Percentiles rank a stretch among this genome's conserved stretches.
Conservation (phyloP, 768 basidiomycete genomes). For the Mycena rebaudengoi region DNA sequence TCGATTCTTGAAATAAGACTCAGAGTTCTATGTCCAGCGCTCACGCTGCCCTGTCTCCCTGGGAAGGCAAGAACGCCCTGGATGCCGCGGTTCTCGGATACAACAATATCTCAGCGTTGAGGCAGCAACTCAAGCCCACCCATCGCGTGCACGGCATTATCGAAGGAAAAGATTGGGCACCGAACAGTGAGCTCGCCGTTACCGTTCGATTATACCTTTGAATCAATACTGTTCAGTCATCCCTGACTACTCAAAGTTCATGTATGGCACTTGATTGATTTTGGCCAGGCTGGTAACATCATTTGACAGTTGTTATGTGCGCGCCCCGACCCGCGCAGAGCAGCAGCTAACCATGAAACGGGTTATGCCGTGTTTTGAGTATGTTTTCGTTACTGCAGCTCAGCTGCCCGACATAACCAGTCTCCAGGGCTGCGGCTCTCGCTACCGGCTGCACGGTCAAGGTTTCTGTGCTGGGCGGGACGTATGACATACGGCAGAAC, state of each 20-base stretch:
- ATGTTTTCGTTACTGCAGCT: slow-evolving; percentile 29
- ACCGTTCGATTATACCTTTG: too few species aligned
- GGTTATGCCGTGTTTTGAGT: slow-evolving; percentile 80
- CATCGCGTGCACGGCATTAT: slow-evolving; percentile 85
- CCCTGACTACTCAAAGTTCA: slow-evolving; percentile 80
- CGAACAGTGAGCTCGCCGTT: slow-evolving; percentile 75
- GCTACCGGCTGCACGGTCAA: slow-evolving; percentile 71
- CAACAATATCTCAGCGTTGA: slow-evolving; percentile 77
- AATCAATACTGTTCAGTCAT: slow-evolving; percentile 77
- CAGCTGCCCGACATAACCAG: background rate
- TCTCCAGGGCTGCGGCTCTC: slow-evolving; percentile 65
- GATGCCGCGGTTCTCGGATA: slow-evolving; percentile 92
- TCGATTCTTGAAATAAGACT: background rate
- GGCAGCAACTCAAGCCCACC: slow-evolving; percentile 83
- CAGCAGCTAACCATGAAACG: slow-evolving; percentile 64
- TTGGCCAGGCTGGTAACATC: background rate
- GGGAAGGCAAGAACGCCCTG: slow-evolving; percentile 85
- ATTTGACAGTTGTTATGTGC: slow-evolving; percentile 67
- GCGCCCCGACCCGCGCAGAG: slow-evolving; percentile 73
- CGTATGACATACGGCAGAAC: slow-evolving; percentile 74
- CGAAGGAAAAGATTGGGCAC: slow-evolving; percentile 77
- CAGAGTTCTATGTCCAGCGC: slow-evolving; percentile 54
- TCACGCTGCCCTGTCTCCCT: slow-evolving; percentile 81
- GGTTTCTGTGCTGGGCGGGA: slow-evolving; percentile 44
- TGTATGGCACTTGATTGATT: slow-evolving; percentile 42